phyloP scores from a whole-genome alignment of 768 basidiomycete genomes.

The Lactarius akahatsu region DNA sequence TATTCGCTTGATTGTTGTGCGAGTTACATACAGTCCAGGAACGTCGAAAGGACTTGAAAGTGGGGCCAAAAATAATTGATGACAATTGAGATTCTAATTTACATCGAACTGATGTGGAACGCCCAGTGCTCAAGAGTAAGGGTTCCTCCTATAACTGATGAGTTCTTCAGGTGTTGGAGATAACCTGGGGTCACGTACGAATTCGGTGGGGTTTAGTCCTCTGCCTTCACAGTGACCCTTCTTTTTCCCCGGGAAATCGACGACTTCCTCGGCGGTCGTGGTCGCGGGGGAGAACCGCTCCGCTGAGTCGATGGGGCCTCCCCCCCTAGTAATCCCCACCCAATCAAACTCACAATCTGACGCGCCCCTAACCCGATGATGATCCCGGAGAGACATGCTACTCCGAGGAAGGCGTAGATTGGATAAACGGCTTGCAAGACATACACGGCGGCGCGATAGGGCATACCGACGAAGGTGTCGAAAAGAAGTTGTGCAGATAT shows the following conservation, averaged over 20 bases:
- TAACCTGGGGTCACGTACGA: constrained; percentile 3
- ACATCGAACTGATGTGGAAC: background rate
- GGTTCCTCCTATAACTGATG: background rate
- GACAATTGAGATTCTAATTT: background rate
- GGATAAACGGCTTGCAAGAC: constrained; percentile 24
- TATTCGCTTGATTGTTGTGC: background rate
- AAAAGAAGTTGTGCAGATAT: constrained; percentile 20
- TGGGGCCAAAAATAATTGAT: background rate
- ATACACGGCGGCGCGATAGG: constrained; percentile 16
- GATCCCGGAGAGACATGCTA: constrained; percentile 23
- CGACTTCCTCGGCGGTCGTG: constrained; percentile 13
- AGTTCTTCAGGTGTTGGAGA: background rate
- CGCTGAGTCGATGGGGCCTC: background rate
- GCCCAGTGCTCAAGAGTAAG: background rate
- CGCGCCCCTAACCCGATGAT: constrained; percentile 25
- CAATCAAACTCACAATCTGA: constrained; percentile 18
- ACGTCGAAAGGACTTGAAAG: background rate
- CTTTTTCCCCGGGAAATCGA: constrained; percentile 21
- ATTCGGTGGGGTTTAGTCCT: constrained; percentile 12
- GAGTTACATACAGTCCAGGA: background rate
- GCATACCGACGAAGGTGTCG: constrained; percentile 16
- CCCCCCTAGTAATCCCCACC: constrained; percentile 17
- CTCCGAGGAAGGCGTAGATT: constrained; percentile 27
- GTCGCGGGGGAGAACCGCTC: constrained; percentile 17
- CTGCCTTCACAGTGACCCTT: constrained; percentile 17